Base-by-base conservation (phyloP, 129 eudicot species). In the Centella asiatica region DNA sequence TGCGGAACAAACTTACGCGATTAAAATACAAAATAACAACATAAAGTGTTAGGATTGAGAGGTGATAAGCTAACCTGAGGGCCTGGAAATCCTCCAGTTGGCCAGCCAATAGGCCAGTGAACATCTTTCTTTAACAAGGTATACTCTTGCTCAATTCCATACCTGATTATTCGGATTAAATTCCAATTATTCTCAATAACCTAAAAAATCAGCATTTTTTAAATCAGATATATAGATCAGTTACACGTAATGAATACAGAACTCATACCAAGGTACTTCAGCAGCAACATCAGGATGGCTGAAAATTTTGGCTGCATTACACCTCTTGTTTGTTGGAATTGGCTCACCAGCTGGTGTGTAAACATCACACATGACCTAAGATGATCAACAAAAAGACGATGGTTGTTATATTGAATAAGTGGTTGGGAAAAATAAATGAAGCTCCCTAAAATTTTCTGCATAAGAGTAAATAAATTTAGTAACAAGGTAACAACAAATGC, bases 81-180 rank as follows among this genome's bases (percentile, higher is more conserved):
- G 33, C 76, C 82, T 20, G 92, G 92, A 68, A 74, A 87, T 20
- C 95, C 92, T 54, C 95, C 95, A n/a, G 74, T 45, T 7, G 95
- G 92, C 95, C 95, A 87, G 23, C 95, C 92, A 7, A 87, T 50
- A n/a, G 95, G 92, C 95, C 95, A 87, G 0, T 78, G 78, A 2
- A 81, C 76, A 1, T 78, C 84, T 64, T 83, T 80, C 76, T 83
- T 85, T 57, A 87, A 29, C 79, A 87, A 70, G 47, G 95, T 87
- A 45, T 87, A 83, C 73, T 83, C 92, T 29, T 87, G 95, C 72
- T 87, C 92, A 36, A 87, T 87, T 4, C 95, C 95, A 60, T 76
- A 86, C 95, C 95, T 85, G 66, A 44, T 65, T 60, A 28, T 31
- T 8, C 44, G 32, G 11, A 65, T 42, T 13, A 24, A 33, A 34